Percentiles rank a stretch among this genome's conserved stretches.
Conservation (phyloP, 2,329 filamentous ascomycete genomes). For the Cercospora sesami region DNA sequence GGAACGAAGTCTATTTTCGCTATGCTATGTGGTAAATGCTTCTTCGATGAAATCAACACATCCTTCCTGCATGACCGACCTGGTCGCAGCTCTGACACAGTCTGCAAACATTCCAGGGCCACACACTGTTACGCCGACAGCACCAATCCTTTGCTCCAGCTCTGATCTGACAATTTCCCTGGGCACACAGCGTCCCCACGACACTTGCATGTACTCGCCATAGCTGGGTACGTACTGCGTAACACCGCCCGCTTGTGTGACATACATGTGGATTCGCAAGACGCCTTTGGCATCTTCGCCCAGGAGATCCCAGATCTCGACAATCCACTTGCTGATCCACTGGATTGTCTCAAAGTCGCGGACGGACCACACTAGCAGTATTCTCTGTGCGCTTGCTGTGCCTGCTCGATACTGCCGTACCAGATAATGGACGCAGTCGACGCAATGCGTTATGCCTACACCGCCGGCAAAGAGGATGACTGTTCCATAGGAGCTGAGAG, state of each 20-base stretch:
- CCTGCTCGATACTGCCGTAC: neutral
- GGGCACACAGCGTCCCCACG: neutral
- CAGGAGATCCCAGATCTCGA: neutral
- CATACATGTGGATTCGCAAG: neutral
- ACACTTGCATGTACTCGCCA: neutral
- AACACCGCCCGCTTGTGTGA: neutral
- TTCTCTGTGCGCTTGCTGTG: neutral
- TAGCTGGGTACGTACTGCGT: neutral
- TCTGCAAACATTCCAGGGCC: conserved; percentile 64
- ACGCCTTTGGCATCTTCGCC: neutral
- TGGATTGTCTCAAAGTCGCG: neutral
- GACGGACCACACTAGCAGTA: neutral
- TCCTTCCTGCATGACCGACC: conserved; percentile 54
- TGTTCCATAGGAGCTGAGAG: neutral
- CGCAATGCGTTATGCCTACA: neutral
- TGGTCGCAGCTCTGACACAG: conserved; percentile 57
- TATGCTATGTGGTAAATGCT: conserved; percentile 53
- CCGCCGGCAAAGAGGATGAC: neutral
- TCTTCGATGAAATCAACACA: conserved; percentile 65
- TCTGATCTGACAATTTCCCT: neutral
- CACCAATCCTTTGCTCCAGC: neutral
- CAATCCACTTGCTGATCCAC: neutral
- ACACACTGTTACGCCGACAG: conserved; percentile 45
- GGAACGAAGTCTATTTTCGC: neutral
- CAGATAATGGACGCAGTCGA: neutral